Evolutionary conservation across 371 early-diverging fungal genomes (phyloP).

Genomic region (Apophysomyces ossiformis): DNA sequence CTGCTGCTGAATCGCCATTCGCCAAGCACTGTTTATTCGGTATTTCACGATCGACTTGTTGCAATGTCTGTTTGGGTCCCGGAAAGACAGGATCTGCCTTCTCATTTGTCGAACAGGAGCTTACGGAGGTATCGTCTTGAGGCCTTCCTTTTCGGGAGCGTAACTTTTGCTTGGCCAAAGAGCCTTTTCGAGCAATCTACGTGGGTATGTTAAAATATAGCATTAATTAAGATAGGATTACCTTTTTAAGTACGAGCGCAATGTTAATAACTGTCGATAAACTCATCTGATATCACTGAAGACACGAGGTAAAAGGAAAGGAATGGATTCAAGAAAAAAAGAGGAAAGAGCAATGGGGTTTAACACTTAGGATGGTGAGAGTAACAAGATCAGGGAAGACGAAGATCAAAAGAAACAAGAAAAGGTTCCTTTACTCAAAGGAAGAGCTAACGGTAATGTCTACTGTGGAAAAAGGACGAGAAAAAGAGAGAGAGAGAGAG

Average conservation of each 20-base stretch:
- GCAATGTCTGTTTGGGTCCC: background rate
- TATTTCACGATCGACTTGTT: background rate
- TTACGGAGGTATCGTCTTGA: conserved; percentile 13
- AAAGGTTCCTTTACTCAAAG: background rate
- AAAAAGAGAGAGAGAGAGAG: conserved; percentile 8
- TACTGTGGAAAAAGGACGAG: no score
- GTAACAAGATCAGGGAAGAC: conserved; percentile 13
- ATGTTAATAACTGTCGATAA: conserved; percentile 29
- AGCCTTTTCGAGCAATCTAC: conserved; percentile 28
- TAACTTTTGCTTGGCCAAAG: conserved; percentile 21
- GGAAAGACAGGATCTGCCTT: conserved; percentile 8
- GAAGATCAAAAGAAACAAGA: conserved; percentile 22
- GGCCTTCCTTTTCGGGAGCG: conserved; percentile 11
- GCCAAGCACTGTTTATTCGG: background rate
- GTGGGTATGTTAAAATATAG: background rate
- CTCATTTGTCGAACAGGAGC: conserved; percentile 13
- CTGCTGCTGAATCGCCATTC: background rate
- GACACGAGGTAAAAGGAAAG: conserved; percentile 22
- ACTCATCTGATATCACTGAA: conserved; percentile 14
- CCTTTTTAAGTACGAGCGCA: conserved; percentile 30
- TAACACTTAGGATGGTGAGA: conserved; percentile 1
- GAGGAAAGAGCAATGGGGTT: conserved; percentile 4
- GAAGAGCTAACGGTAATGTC: background rate
- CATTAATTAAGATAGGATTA: conserved; percentile 13
- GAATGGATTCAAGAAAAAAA: conserved; percentile 23